Percentiles rank a stretch among this genome's conserved stretches.
Conservation (phyloP, 2,329 filamentous ascomycete species). For the Drechmeria coniospora region DNA sequence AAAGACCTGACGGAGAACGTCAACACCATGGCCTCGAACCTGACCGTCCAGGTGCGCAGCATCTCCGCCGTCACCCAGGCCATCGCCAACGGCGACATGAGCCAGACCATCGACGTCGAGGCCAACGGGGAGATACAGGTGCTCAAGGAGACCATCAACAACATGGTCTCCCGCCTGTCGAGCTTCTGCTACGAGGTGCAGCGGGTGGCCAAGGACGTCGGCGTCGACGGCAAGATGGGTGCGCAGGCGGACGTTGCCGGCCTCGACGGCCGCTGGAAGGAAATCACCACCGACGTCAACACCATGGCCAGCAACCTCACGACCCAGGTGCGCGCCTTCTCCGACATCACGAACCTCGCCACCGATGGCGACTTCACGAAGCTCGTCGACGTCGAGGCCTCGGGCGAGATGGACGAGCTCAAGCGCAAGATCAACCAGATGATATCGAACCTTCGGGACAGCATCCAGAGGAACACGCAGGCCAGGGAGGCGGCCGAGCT, state of each 20-base stretch:
- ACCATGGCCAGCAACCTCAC: conserved; percentile 74
- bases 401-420: conserved; percentile 96
- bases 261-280: conserved; percentile 89
- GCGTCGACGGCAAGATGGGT: conserved; percentile 96
- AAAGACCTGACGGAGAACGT: conserved; percentile 89
- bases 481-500: conserved; percentile 91
- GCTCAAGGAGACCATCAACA: conserved; percentile 91
- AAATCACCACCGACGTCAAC: conserved; percentile 94
- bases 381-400: conserved; percentile 90
- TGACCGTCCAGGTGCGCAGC: conserved; percentile 65
- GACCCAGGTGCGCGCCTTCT: conserved; percentile 93
- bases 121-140: conserved; percentile 90
- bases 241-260: conserved; percentile 90
- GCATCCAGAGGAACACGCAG: conserved; percentile 90
- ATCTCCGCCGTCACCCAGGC: conserved; percentile 91
- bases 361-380: conserved; percentile 97
- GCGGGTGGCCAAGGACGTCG: conserved; percentile 88
- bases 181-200: conserved; percentile 96
- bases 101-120: conserved; percentile 86
- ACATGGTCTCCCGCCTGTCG: conserved; percentile 92
- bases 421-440: conserved; percentile 99
- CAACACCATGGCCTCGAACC: conserved; percentile 58
- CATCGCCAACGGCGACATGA: conserved; percentile 91
- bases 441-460: conserved; percentile 89
- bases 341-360: conserved; percentile 94